Percentiles rank a stretch among this genome's conserved stretches.
These are phyloP conservation scores for Casuarina glauca DNA, from an alignment of 306 rosid genomes.

Conservation along the genomic window DNA sequence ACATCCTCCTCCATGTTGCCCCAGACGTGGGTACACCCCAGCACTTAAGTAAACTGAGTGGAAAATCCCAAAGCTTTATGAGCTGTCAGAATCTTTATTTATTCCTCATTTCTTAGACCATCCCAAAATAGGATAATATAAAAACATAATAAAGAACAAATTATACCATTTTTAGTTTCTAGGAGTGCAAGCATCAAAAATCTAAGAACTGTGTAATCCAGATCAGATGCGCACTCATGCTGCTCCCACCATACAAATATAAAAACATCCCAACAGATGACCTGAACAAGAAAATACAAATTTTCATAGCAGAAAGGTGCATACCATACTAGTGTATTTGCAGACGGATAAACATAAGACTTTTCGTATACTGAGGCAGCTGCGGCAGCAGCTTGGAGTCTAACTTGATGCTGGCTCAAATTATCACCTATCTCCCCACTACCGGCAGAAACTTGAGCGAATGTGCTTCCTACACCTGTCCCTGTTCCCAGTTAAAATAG, in stretches of 20 bases:
- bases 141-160: not conserved
- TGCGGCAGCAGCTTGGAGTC: conserved; percentile 92
- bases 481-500: conserved; percentile 39
- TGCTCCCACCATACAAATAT: not conserved
- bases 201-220: not conserved
- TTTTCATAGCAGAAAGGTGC: conserved; percentile 18
- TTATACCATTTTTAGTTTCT: not conserved
- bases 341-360: conserved; percentile 63
- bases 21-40: no score
- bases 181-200: not conserved
- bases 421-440: conserved; percentile 47
- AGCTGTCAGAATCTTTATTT: not conserved
- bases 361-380: conserved; percentile 93
- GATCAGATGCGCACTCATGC: not conserved
- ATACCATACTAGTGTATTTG: conserved; percentile 73
- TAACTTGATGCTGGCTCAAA: conserved; percentile 73
- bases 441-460: conserved; percentile 52
- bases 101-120: not conserved
- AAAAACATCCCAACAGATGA: conserved; percentile 4
- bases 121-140: not conserved
- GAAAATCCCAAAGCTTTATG: not conserved
- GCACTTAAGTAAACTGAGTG: not conserved
- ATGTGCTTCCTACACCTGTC: conserved; percentile 47
- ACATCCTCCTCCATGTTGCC: no score
- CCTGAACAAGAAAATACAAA: conserved; percentile 9